These are phyloP conservation scores for Ceratocystis cubensis DNA, from an alignment of 2,329 filamentous ascomycete species.

Conservation along the genomic window DNA sequence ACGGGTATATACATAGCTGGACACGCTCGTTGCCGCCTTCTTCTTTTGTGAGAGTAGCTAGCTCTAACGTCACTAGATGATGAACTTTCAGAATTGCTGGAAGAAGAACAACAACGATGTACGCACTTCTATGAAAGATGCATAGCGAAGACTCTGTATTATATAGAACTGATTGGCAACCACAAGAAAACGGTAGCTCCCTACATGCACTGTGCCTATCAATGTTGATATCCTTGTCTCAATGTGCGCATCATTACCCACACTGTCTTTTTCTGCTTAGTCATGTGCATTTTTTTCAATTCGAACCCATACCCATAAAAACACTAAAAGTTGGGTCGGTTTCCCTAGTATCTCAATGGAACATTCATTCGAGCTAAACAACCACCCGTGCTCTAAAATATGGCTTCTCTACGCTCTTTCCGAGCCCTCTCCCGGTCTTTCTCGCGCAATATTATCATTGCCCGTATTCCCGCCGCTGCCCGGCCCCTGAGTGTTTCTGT, in stretches of 20 bases:
- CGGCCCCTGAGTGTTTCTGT: constrained; percentile 3
- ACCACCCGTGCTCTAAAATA: background rate
- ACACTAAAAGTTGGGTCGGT: background rate
- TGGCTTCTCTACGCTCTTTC: constrained; percentile 11
- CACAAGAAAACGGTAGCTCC: no score
- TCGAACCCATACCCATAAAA: background rate
- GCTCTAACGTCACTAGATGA: constrained; percentile 51
- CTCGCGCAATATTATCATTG: constrained; percentile 12
- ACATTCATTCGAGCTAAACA: background rate
- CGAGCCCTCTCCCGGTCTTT: constrained; percentile 21
- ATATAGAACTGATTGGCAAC: background rate
- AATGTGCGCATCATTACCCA: background rate
- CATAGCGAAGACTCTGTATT: constrained; percentile 24
- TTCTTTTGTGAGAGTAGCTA: background rate
- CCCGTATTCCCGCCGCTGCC: background rate
- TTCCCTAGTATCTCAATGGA: background rate
- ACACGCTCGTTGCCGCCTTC: background rate
- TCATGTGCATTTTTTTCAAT: background rate
- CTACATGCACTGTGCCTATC: background rate
- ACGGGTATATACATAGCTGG: background rate
- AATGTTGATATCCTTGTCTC: background rate
- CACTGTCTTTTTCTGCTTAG: constrained; percentile 2
- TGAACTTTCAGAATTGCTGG: constrained; percentile 81
- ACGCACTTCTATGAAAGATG: constrained; percentile 66
- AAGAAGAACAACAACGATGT: constrained; percentile 77